Evolutionary conservation across 2,329 filamentous ascomycete species (phyloP).

Genomic region (Ceratocystis cubensis): DNA sequence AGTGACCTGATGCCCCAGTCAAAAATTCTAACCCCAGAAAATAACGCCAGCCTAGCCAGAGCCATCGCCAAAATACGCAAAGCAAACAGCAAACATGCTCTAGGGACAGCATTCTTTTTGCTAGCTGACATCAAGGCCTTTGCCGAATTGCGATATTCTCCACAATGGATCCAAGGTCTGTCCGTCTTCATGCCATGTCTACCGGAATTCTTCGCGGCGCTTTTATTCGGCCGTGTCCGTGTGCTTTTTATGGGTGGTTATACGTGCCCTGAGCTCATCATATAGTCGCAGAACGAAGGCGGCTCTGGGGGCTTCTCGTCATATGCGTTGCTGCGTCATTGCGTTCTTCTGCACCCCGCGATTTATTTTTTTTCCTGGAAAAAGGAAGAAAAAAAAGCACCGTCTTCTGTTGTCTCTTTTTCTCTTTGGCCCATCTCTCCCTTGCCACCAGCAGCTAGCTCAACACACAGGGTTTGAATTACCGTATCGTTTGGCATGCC

Average conservation of each 20-base stretch:
- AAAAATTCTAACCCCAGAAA: background rate
- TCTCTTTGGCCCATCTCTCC: background rate
- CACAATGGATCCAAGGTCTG: background rate
- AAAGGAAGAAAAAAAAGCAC: background rate
- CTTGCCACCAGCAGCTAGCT: no score
- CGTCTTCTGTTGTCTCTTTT: background rate
- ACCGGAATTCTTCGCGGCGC: background rate
- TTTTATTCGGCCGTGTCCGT: conserved; percentile 9
- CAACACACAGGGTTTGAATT: no score
- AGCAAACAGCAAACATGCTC: background rate
- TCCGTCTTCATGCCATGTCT: conserved; percentile 8
- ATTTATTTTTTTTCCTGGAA: background rate
- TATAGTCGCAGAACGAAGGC: background rate
- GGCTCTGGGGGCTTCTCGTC: background rate
- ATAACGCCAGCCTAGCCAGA: background rate
- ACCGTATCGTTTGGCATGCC: background rate
- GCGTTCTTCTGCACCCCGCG: background rate
- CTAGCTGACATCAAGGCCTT: background rate
- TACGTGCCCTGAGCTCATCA: background rate
- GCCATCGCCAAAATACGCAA: background rate
- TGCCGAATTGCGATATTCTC: background rate
- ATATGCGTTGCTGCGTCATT: background rate
- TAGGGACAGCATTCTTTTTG: no score
- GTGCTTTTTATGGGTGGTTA: conserved; percentile 2
- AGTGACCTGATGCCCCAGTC: background rate